A percentile compares a stretch with the other conserved stretches of the same genome.
These are phyloP conservation scores for Aspergillus cejpii DNA, from an alignment of 2,329 filamentous ascomycete genomes.

Conservation along the genomic window DNA sequence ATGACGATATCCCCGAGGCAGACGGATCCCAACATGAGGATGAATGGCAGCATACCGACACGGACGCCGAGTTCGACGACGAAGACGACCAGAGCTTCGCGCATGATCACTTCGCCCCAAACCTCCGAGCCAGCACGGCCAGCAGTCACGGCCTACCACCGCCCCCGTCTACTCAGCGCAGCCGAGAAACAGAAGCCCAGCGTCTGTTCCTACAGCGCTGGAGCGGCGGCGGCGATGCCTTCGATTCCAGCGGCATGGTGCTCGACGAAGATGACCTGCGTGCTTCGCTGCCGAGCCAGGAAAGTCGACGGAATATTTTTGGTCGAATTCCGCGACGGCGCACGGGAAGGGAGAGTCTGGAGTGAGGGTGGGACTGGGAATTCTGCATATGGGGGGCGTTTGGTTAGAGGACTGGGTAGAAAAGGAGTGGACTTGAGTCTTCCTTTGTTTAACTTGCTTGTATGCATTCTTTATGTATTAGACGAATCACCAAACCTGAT, in stretches of 20 bases:
- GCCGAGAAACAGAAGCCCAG: slow-evolving; percentile 36
- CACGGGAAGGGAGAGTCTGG: slow-evolving; percentile 48
- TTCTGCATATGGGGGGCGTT: neutral
- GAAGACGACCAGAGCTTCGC: slow-evolving; percentile 32
- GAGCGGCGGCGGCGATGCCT: slow-evolving; percentile 35
- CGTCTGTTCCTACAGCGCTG: slow-evolving; percentile 35
- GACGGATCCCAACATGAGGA: slow-evolving; percentile 43
- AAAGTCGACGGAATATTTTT: slow-evolving; percentile 30
- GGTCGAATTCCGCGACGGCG: slow-evolving; percentile 37
- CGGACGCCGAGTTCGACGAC: slow-evolving; percentile 55
- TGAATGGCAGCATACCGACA: slow-evolving; percentile 72
- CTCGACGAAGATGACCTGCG: slow-evolving; percentile 32
- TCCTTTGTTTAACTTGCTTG: neutral
- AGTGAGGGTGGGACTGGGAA: too few relatives aligned
- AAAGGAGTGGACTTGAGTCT: too few relatives aligned
- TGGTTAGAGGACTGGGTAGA: neutral
- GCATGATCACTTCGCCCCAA: slow-evolving; percentile 22
- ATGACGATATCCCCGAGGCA: slow-evolving; percentile 61
- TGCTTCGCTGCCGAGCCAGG: slow-evolving; percentile 29
- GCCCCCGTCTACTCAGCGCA: slow-evolving; percentile 20
- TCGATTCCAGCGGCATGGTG: slow-evolving; percentile 32
- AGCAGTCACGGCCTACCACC: slow-evolving; percentile 30
- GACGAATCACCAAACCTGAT: too few relatives aligned
- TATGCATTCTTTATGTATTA: too few relatives aligned
- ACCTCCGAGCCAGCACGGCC: slow-evolving; percentile 31